Percentiles rank a stretch among this genome's conserved stretches.
Evolutionary conservation across 2,329 filamentous ascomycete species (phyloP).

Genomic region (Phoma herbarum): DNA sequence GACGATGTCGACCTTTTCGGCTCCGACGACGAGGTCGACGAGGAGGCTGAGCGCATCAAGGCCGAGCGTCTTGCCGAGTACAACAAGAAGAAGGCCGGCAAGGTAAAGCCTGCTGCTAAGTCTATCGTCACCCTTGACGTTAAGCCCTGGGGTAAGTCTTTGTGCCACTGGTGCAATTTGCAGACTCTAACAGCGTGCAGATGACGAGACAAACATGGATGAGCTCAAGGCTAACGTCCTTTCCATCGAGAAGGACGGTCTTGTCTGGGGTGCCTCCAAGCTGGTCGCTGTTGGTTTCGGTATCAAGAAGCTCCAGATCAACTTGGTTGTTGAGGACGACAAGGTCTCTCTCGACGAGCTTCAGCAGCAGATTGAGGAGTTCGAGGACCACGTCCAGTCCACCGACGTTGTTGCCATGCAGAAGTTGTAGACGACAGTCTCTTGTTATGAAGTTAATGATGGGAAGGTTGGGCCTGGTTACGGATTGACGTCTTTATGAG

Average conservation of each 20-base stretch:
- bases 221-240: constrained; percentile 83
- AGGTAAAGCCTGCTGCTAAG: constrained; percentile 92
- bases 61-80: constrained; percentile 93
- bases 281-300: constrained; percentile 92
- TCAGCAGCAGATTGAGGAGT: constrained; percentile 82
- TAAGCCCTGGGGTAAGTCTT: constrained; percentile 92
- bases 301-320: constrained; percentile 99
- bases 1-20: constrained; percentile 95
- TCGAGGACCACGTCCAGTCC: constrained; percentile 97
- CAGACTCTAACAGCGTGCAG: constrained; percentile 53
- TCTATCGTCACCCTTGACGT: constrained; percentile 95
- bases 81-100: constrained; percentile 95
- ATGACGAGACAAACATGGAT: constrained; percentile 93
- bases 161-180: background rate
- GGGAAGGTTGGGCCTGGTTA: constrained; percentile 33
- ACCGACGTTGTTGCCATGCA: constrained; percentile 77
- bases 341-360: constrained; percentile 90
- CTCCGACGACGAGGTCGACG: constrained; percentile 72
- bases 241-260: constrained; percentile 87
- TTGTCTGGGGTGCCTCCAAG: constrained; percentile 94
- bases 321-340: constrained; percentile 95
- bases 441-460: constrained; percentile 35
- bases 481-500: constrained; percentile 47
- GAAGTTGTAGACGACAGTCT: constrained; percentile 50
- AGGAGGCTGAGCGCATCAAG: constrained; percentile 81